Conservation (phyloP, 2,329 filamentous ascomycete species). For the Fusarium sp. region DNA sequence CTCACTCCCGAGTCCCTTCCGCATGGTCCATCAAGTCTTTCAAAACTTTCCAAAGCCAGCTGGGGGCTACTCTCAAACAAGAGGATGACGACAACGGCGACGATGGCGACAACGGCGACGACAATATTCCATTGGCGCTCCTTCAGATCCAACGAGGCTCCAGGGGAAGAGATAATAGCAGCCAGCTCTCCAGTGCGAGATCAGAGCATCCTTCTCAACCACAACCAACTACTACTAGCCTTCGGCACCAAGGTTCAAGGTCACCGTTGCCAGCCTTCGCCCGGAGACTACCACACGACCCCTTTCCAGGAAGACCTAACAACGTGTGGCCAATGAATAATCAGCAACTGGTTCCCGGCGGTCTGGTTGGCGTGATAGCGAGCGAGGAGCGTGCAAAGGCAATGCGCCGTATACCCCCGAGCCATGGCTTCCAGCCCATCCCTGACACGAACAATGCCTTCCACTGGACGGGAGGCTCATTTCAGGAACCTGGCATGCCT, state of each 20-base stretch:
- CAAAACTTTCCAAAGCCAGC: neutral
- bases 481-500: neutral
- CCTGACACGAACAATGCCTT: conserved; percentile 20
- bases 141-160: neutral
- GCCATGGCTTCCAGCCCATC: conserved; percentile 25
- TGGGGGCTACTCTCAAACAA: neutral
- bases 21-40: conserved; percentile 16
- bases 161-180: neutral
- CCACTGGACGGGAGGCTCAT: neutral
- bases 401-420: conserved; percentile 14
- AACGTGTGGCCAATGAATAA: conserved; percentile 9
- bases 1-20: conserved; percentile 8
- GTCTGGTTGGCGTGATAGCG: conserved; percentile 28
- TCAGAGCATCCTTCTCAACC: neutral
- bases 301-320: neutral
- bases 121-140: conserved; percentile 17
- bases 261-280: conserved; percentile 11
- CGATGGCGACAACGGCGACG: neutral
- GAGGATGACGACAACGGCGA: neutral
- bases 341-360: conserved; percentile 17
- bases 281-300: neutral
- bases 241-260: neutral
- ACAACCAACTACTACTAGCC: neutral
- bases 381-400: conserved; percentile 27
- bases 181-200: neutral